Base-by-base conservation (phyloP, 805 yeast genomes). In the Myxozyma neglecta region DNA sequence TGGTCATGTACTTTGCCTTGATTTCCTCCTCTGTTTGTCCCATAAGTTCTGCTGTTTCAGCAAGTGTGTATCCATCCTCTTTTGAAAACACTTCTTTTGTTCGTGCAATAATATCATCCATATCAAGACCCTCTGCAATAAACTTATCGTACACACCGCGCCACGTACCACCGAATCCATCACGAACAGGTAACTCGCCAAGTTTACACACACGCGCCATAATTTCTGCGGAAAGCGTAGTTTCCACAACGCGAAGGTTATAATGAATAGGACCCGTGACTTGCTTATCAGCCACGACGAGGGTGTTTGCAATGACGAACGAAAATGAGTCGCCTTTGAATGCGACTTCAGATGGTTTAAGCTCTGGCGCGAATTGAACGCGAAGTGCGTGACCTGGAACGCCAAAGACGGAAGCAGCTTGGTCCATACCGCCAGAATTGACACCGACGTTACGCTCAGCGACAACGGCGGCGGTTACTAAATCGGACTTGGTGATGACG, bases 401-500 rank as follows among this genome's bases (percentile, higher is more conserved):
- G 20, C 91, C 90, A 66, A 81, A 85, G 29, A 87, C 79, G 0
- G 88, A 83, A 2, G 90, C 91, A 53, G 87, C 81, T 74, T 87
- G 91, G 71, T 87, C 91, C 88, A 87, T 83, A 44, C 91, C 90
- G n/a, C 91, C 92, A 40, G 86, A 84, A 71, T 85, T 86, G 56
- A 87, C 88, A 40, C 91, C 91, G 42, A 87, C 84, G 57, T 83
- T 83, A 73, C 86, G 89, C 70, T 87, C 91, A 44, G 86, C 83
- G 5, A 81, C 83, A 46, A 84, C 85, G 6, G 90, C 85, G 55
- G 86, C 83, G 57, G 75, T 73, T 18, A 87, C 84, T 61, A 87
- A 76, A 60, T 80, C 85, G 14, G 78, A 71, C 69, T 85, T 84
- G 57, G 82, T 64, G 43, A 85, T 73, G 9, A 69, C 61, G n/a